Evolutionary conservation across 1,139 yeast genomes (phyloP).

Genomic region (Geotrichum klebahnii): DNA sequence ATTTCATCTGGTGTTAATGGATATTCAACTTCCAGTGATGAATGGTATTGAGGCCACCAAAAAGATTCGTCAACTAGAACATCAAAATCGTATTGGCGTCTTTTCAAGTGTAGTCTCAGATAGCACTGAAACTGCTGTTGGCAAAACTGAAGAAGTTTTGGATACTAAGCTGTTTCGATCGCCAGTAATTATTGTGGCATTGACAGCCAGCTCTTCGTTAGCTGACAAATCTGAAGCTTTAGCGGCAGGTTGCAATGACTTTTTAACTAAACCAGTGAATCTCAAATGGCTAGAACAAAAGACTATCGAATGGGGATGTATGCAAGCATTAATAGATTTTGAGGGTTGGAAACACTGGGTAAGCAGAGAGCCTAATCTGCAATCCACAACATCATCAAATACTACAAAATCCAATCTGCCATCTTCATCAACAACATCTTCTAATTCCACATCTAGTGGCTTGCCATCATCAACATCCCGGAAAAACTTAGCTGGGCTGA

Average conservation of each 20-base stretch:
- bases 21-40: slow-evolving; percentile 87
- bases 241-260: slow-evolving; percentile 96
- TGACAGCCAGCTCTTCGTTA: slow-evolving; percentile 87
- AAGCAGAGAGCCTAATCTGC: slow-evolving; percentile 25
- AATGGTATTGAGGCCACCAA: slow-evolving; percentile 91
- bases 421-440: not conserved
- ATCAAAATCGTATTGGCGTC: slow-evolving; percentile 76
- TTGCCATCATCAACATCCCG: not conserved
- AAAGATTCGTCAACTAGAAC: slow-evolving; percentile 79
- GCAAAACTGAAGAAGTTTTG: slow-evolving; percentile 46
- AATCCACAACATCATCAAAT: too few species aligned
- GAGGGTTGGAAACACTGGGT: slow-evolving; percentile 96
- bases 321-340: slow-evolving; percentile 95
- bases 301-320: slow-evolving; percentile 86
- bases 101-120: slow-evolving; percentile 44
- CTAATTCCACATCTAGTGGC: not conserved
- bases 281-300: slow-evolving; percentile 90
- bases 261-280: slow-evolving; percentile 93
- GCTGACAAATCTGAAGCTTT: slow-evolving; percentile 86
- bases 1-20: slow-evolving; percentile 88
- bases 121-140: slow-evolving; percentile 20
- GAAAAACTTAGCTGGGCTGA: not conserved
- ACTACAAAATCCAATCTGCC: not conserved
- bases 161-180: slow-evolving; percentile 66
- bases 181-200: slow-evolving; percentile 92